These are phyloP conservation scores for Litchi chinensis DNA, from an alignment of 345 rosid species.

Conservation along the genomic window DNA sequence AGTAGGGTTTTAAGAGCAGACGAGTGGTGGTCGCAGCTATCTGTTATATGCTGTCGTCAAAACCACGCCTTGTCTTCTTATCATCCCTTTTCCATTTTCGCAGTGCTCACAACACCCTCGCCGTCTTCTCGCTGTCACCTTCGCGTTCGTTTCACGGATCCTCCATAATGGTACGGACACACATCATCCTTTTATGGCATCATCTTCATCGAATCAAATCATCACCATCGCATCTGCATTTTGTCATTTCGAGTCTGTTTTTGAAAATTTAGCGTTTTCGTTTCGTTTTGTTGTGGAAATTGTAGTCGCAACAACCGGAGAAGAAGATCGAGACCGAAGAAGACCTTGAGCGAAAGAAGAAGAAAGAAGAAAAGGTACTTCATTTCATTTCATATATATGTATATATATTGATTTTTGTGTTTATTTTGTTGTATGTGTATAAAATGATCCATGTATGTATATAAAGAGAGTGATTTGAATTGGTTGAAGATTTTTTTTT, in stretches of 20 bases:
- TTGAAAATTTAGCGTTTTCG: too few relatives aligned
- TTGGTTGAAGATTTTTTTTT: too few relatives aligned
- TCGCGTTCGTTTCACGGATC: slow-evolving; percentile 18
- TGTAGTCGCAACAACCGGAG: slow-evolving; percentile 49
- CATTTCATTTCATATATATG: neutral
- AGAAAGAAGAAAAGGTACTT: slow-evolving; percentile 83
- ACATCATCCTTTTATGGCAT: neutral
- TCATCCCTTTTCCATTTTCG: neutral
- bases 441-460: too few relatives aligned
- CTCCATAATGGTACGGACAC: slow-evolving; percentile 6
- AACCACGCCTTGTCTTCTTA: neutral
- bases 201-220: neutral
- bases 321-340: slow-evolving; percentile 58
- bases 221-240: neutral
- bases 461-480: too few relatives aligned
- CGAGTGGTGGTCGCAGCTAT: neutral
- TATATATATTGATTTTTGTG: neutral
- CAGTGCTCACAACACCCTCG: neutral
- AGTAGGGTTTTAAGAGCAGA: neutral
- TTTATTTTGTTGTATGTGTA: too few relatives aligned
- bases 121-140: neutral
- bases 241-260: neutral
- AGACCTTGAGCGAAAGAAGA: slow-evolving; percentile 87
- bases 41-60: slow-evolving; percentile 11
- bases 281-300: neutral